Evolutionary conservation across 768 basidiomycete genomes (phyloP).

Genomic region (Podaxis sp.): DNA sequence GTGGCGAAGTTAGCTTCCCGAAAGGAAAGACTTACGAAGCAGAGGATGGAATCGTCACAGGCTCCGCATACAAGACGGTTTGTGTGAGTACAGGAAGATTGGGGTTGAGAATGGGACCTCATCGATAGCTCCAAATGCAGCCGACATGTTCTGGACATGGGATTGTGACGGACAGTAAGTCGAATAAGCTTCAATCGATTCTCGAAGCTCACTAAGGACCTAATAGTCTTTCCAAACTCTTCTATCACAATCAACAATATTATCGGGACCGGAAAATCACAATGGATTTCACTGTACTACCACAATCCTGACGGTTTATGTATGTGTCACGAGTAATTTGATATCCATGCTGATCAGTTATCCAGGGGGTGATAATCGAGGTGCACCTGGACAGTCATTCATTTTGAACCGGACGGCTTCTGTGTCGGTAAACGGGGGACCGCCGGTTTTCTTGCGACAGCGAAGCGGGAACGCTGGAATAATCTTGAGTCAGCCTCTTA

Average conservation of each 20-base stretch:
- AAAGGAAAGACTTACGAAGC: slow-evolving; percentile 10
- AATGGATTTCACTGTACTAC: slow-evolving; percentile 33
- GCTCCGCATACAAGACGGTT: slow-evolving; percentile 9
- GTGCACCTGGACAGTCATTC: slow-evolving; percentile 20
- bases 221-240: slow-evolving; percentile 17
- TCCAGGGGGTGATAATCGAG: slow-evolving; percentile 27
- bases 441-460: slow-evolving; percentile 23
- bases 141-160: slow-evolving; percentile 10
- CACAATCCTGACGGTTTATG: slow-evolving; percentile 27
- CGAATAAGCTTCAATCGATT: neutral
- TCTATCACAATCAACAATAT: slow-evolving; percentile 28
- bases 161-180: slow-evolving; percentile 7
- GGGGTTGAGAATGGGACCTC: neutral
- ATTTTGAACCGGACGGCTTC: slow-evolving; percentile 26
- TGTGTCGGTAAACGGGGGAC: slow-evolving; percentile 25
- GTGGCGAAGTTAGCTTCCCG: neutral
- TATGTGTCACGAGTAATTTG: slow-evolving; percentile 12
- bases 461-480: slow-evolving; percentile 24
- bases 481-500: slow-evolving; percentile 26
- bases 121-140: neutral
- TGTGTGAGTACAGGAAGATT: neutral
- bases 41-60: slow-evolving; percentile 2
- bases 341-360: neutral
- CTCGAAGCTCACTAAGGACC: neutral
- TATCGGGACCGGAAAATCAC: slow-evolving; percentile 28